Base-by-base conservation (phyloP, 2,329 filamentous ascomycete species). In the Aureobasidium lini region DNA sequence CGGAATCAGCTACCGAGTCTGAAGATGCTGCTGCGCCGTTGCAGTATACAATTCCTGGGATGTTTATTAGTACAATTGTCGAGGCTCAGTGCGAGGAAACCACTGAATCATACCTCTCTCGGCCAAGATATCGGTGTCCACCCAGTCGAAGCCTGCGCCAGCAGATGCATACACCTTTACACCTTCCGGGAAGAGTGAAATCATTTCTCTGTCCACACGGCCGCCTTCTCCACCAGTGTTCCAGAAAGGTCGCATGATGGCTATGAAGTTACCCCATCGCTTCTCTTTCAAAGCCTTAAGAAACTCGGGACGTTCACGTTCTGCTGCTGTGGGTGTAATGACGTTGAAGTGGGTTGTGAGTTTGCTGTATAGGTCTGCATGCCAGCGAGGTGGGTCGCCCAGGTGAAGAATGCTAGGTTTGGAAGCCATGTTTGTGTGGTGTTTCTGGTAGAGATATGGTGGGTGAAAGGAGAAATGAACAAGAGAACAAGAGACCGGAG, bases 1-100 rank as follows among this genome's bases (percentile, higher is more conserved):
- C 83, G 62, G 88, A 83, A 70, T 90, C 88, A 53, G 87, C 86
- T 1, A 90, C 87, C 4, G 86, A 83, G 66, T 90, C 87, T 6
- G 85, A 85, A 37, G 85, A 86, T 0, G 87, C 86, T 1, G 84
- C 79, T 1, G 86, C 86, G 2, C 84, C 81, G 72, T 90, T 90
- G 76, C 87, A 90, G 73, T 90, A 90, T 54, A 86, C 73, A 62
- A 88, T 81, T 39, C 84, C 86, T 67, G 8, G 2, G 29, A 7
- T 8, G 7, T 4, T 15, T 15, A 13, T 47, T 11, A 47, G 29
- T 11, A 31, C 28, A 31, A 32, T 50, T 18, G 15, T 1, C 10
- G 1, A 32, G 11, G 16, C 15, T 4, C 6, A 29, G 32, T n/a
- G 2, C 11, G 28, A 3, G 10, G 36, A 34, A 4, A 10, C 18